These are phyloP conservation scores for Neurospora crassa DNA, from an alignment of 2,329 filamentous ascomycete species.

Conservation along the genomic window DNA sequence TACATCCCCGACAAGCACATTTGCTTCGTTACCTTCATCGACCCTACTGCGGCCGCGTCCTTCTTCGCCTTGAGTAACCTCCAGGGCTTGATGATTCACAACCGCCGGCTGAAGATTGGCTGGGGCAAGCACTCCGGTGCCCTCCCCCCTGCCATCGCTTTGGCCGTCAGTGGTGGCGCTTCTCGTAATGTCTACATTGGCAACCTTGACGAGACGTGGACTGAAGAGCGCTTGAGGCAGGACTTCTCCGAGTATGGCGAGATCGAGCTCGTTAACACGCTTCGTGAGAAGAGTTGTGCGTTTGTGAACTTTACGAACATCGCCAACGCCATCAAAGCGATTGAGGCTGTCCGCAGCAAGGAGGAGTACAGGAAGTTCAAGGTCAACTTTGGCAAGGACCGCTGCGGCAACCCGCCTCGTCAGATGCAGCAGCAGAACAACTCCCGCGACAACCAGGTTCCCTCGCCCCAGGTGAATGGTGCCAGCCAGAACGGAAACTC, in stretches of 20 bases:
- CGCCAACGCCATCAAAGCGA: slow-evolving; percentile 98
- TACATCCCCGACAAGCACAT: slow-evolving; percentile 99
- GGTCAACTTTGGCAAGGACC: slow-evolving; percentile 98
- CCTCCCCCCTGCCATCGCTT: slow-evolving; percentile 86
- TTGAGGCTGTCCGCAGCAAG: slow-evolving; percentile 86
- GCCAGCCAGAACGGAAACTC: slow-evolving; percentile 49
- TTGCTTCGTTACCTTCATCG: slow-evolving; percentile 98
- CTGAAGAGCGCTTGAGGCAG: slow-evolving; percentile 86
- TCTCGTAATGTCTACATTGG: slow-evolving; percentile 98
- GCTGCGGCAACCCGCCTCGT: slow-evolving; percentile 90
- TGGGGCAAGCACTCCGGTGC: slow-evolving; percentile 99
- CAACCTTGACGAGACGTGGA: slow-evolving; percentile 95
- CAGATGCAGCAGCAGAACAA: slow-evolving; percentile 60
- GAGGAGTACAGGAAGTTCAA: slow-evolving; percentile 99
- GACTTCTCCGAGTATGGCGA: slow-evolving; percentile 97
- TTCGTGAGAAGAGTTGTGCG: slow-evolving; percentile 97
- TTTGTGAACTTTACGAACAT: slow-evolving; percentile 99
- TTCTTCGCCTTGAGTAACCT: slow-evolving; percentile 98
- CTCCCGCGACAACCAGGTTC: slow-evolving; percentile 38
- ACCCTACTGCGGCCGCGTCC: slow-evolving; percentile 91
- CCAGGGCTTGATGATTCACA: slow-evolving; percentile 98
- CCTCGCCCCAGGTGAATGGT: slow-evolving; percentile 49
- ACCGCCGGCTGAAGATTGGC: slow-evolving; percentile 92
- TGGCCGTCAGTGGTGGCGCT: slow-evolving; percentile 91
- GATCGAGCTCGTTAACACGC: slow-evolving; percentile 92